Evolutionary conservation across 2,329 filamentous ascomycete species (phyloP), one percentile per base, ranked within the genome.

Genomic region (Byssothecium circinans): DNA sequence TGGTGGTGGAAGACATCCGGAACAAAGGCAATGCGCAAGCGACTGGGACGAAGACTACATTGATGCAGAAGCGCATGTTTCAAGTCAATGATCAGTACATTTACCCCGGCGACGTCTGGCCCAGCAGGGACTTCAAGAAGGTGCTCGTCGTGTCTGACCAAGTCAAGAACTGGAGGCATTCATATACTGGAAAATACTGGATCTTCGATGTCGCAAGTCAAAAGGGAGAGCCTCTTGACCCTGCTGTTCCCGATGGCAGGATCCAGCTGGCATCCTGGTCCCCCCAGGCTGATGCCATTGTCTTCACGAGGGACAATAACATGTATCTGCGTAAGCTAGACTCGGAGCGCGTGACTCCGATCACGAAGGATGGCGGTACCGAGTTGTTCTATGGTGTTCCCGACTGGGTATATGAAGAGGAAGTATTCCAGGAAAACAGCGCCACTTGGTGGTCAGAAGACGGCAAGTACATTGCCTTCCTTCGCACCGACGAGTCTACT

Each of bases 371-470:
- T 65, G 94, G 95, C 11, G 89, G 92, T 0, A 78, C 84, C 0
- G 85, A 97, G 59, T 83, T 94, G 50, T 99, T 99, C 72, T 96
- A 99, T 62, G 94, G 94, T 15, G 84, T 96, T 17, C 94, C 94
- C 0, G 95, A 99, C 69, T 99, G 94, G 94, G 94, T 97, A 0
- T 96, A 95, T 62, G 89, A 95, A 65, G 84, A 87, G 61, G 90
- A 95, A 69, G 89, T 95, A 2, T 89, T 97, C 53, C 71, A 77
- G 12, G 86, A 82, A 1, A 88, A 89, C 58, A 89, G 83, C 52
- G 92, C 89, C 4, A 95, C 91, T 1, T 99, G 95, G 94, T 99
- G 91, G 91, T 92, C 90, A 27, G 81, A 86, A 29, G 89, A 95
- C 67, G 94, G 91, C 42, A 87, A 90, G 61, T 95, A 88, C 66